Conservation (phyloP, 495 filamentous ascomycete species). For the Cercophora newfieldiana region DNA sequence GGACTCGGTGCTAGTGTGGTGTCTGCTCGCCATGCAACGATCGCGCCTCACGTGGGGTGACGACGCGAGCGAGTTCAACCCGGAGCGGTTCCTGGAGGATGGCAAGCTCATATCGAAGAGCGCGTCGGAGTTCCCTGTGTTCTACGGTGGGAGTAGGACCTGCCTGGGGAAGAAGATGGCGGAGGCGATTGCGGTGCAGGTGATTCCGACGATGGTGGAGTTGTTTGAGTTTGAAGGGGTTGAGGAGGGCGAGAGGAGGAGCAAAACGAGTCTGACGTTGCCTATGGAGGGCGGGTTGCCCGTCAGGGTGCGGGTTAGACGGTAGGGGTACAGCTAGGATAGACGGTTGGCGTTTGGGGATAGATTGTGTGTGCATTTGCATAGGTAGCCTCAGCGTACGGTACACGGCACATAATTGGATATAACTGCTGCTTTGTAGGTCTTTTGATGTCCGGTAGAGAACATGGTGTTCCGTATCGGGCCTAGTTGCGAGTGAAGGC, state of each 20-base stretch:
- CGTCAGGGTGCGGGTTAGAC: constrained; percentile 32
- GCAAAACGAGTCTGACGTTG: constrained; percentile 58
- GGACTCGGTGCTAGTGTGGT: constrained; percentile 56
- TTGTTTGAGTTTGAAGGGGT: constrained; percentile 49
- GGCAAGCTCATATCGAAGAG: constrained; percentile 43
- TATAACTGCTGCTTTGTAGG: too few relatives aligned
- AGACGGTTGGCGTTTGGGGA: neutral
- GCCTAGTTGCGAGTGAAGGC: too few relatives aligned
- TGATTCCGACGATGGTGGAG: constrained; percentile 49
- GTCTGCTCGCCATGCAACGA: constrained; percentile 61
- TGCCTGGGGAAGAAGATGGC: constrained; percentile 64
- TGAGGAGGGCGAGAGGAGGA: constrained; percentile 47
- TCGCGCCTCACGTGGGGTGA: constrained; percentile 56
- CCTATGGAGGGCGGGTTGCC: constrained; percentile 63
- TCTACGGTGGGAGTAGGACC: constrained; percentile 58
- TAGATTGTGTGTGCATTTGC: too few relatives aligned
- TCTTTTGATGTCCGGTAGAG: too few relatives aligned
- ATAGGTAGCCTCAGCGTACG: neutral
- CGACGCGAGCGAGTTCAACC: constrained; percentile 54
- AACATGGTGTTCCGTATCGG: neutral
- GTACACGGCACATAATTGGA: too few relatives aligned
- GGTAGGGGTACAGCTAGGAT: too few relatives aligned
- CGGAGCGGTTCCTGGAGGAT: constrained; percentile 52
- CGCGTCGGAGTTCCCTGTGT: constrained; percentile 59
- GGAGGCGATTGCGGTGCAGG: constrained; percentile 54